phyloP scores from a whole-genome alignment of 306 rosid species.

The Castanopsis chinensis region DNA sequence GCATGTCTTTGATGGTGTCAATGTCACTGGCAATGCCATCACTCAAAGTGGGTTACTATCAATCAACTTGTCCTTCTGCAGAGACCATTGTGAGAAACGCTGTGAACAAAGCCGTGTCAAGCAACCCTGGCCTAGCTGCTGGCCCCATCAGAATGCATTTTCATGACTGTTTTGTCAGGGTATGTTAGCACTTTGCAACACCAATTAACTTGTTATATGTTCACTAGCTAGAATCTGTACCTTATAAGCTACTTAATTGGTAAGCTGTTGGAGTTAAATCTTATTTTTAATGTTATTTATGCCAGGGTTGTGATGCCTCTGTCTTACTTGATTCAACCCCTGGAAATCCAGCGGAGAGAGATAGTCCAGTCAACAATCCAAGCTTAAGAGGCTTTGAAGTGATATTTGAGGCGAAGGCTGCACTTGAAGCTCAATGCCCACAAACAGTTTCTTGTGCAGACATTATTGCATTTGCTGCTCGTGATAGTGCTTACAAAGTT shows the following conservation, averaged over 20 bases:
- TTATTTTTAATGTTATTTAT: background rate
- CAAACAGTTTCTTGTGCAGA: slow-evolving; percentile 39
- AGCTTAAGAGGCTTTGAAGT: slow-evolving; percentile 45
- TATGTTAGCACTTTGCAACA: background rate
- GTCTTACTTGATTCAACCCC: slow-evolving; percentile 34
- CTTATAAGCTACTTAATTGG: too few relatives aligned
- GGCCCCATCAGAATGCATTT: too few relatives aligned
- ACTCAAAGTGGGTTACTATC: too few relatives aligned
- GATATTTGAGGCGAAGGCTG: slow-evolving; percentile 29
- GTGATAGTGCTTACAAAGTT: slow-evolving; percentile 18
- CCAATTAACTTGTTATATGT: too few relatives aligned
- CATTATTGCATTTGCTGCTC: slow-evolving; percentile 41
- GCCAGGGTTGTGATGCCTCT: slow-evolving; percentile 44
- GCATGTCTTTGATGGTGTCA: too few relatives aligned
- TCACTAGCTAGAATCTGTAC: too few relatives aligned
- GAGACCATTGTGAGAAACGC: too few relatives aligned
- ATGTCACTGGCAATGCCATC: too few relatives aligned
- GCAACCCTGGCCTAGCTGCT: too few relatives aligned
- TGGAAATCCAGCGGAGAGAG: slow-evolving; percentile 27
- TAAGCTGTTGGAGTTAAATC: background rate
- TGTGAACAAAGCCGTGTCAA: too few relatives aligned
- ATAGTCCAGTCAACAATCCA: slow-evolving; percentile 30
- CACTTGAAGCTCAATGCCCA: slow-evolving; percentile 36
- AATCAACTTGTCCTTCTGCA: background rate
- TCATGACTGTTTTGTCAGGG: slow-evolving; percentile 11